Conservation (phyloP, 306 rosid genomes). For the Boehmeria nivea region DNA sequence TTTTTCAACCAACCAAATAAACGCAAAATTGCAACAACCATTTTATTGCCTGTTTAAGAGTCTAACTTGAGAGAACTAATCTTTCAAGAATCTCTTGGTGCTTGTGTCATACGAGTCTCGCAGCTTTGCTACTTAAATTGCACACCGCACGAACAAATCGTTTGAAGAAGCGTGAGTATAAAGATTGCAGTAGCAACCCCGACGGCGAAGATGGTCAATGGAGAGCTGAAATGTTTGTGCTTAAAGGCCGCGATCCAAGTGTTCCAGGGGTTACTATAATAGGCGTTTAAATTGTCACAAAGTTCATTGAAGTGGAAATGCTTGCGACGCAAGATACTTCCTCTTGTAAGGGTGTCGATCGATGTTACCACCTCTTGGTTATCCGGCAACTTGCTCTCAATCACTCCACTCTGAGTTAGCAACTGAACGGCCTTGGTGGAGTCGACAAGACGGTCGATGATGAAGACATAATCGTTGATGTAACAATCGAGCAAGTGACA, state of each 20-base stretch:
- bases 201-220: slow-evolving; percentile 24
- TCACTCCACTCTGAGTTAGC: slow-evolving; percentile 2
- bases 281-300: slow-evolving; percentile 11
- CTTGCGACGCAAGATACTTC: slow-evolving; percentile 1
- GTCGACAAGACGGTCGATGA: slow-evolving; percentile 20
- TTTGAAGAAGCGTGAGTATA: slow-evolving; percentile 17
- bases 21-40: no score
- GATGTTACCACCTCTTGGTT: slow-evolving; percentile 9
- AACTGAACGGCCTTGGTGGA: not conserved
- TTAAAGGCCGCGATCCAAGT: slow-evolving; percentile 14
- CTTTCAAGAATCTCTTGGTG: no score
- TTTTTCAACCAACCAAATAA: no score
- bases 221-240: slow-evolving; percentile 27
- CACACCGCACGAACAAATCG: not conserved
- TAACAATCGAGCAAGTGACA: slow-evolving; percentile 12
- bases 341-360: slow-evolving; percentile 11
- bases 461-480: slow-evolving; percentile 13
- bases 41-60: no score
- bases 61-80: no score
- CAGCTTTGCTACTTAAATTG: not conserved
- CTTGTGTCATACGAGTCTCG: no score
- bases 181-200: slow-evolving; percentile 16
- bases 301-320: slow-evolving; percentile 2
- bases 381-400: slow-evolving; percentile 18
- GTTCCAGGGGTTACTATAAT: slow-evolving; percentile 8